phyloP scores from a whole-genome alignment of 1,284 basidiomycete species.

The Irpex rosettiformis region DNA sequence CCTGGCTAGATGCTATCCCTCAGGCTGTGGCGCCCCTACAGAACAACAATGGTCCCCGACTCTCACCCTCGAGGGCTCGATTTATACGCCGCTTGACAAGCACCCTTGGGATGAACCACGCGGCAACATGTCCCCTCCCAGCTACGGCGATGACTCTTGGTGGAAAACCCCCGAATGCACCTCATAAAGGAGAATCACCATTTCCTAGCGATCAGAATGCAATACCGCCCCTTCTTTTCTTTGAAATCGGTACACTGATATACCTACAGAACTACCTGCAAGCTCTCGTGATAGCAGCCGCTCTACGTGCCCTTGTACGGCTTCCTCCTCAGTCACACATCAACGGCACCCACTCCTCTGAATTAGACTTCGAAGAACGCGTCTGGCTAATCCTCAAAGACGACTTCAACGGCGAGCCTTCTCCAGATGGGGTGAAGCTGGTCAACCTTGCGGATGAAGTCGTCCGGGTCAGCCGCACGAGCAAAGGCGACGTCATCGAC shows the following conservation, averaged over 20 bases:
- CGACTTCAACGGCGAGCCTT: constrained; percentile 48
- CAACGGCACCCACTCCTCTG: constrained; percentile 14
- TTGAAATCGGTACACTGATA: constrained; percentile 48
- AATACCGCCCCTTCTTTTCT: constrained; percentile 62
- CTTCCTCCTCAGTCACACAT: constrained; percentile 26
- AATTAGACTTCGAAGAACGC: constrained; percentile 45
- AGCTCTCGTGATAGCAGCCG: constrained; percentile 62
- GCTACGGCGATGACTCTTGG: constrained; percentile 18
- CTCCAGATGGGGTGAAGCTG: constrained; percentile 45
- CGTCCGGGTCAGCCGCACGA: constrained; percentile 36
- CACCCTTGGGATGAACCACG: constrained; percentile 39
- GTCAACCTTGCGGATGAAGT: constrained; percentile 71
- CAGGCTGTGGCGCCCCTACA: constrained; percentile 5
- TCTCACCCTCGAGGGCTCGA: constrained; percentile 14
- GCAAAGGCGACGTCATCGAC: constrained; percentile 28
- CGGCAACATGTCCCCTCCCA: constrained; percentile 44
- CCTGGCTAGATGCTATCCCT: constrained; percentile 34
- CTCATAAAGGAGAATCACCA: constrained; percentile 6
- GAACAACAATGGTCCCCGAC: neutral
- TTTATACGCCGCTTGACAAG: constrained; percentile 50
- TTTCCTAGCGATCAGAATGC: constrained; percentile 27
- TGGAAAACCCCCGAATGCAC: neutral
- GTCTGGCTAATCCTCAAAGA: constrained; percentile 61
- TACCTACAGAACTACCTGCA: constrained; percentile 68
- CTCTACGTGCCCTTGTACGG: constrained; percentile 51